Conservation (phyloP, 139 green algal species). For the Chlorella sorokiniana region DNA sequence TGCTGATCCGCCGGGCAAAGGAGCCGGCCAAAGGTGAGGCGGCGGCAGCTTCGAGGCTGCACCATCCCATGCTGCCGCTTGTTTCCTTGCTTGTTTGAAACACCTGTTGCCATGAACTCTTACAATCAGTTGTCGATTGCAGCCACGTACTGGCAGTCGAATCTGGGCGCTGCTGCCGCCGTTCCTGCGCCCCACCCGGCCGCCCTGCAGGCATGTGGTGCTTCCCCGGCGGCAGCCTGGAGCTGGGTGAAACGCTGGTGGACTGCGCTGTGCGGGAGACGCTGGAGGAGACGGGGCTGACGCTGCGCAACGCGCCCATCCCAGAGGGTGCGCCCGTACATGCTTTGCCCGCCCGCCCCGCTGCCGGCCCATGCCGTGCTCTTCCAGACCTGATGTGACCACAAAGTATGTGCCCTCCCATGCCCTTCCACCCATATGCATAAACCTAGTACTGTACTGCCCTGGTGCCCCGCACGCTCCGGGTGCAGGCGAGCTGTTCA, state of each 20-base stretch:
- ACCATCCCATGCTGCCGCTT: not conserved
- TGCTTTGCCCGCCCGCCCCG: not conserved
- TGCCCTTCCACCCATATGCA: no score
- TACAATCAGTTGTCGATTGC: no score
- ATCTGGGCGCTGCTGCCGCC: not conserved
- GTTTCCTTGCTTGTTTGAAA: no score
- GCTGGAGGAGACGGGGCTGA: constrained; percentile 60
- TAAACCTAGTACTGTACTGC: not conserved
- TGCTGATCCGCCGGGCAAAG: constrained; percentile 65
- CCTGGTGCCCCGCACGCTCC: not conserved
- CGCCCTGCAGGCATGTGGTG: constrained; percentile 25
- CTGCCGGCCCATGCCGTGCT: not conserved
- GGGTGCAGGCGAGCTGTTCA: constrained; percentile 36
- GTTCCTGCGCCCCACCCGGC: not conserved
- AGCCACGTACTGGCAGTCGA: no score
- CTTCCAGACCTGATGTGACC: no score
- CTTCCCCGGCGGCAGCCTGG: constrained; percentile 42
- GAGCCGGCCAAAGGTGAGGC: constrained; percentile 55
- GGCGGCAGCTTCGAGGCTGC: constrained; percentile 43
- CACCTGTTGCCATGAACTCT: not conserved
- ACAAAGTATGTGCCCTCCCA: no score
- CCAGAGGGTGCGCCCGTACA: not conserved
- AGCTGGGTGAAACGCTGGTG: constrained; percentile 60
- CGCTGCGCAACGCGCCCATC: constrained; percentile 26
- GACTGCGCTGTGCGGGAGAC: constrained; percentile 62